phyloP scores from a whole-genome alignment of 345 rosid species.

The Bruguiera gymnorhiza region DNA sequence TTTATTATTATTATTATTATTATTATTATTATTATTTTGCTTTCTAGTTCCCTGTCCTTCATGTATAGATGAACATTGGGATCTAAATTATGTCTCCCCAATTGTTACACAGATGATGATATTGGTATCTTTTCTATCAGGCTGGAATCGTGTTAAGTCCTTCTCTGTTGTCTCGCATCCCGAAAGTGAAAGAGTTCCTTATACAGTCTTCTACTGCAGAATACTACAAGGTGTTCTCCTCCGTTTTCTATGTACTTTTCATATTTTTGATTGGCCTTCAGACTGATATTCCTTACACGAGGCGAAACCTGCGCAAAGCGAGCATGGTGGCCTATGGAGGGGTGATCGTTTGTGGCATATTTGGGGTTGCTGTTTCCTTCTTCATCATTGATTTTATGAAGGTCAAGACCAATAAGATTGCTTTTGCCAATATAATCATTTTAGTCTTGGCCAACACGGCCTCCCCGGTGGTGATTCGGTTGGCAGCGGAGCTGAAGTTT shows the following conservation, averaged over 20 bases:
- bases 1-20: background rate
- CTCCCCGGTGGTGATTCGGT: constrained; percentile 61
- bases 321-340: constrained; percentile 48
- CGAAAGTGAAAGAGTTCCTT: constrained; percentile 37
- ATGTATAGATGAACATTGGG: background rate
- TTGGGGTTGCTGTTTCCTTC: constrained; percentile 39
- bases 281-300: constrained; percentile 51
- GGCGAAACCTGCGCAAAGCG: constrained; percentile 46
- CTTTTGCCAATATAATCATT: constrained; percentile 32
- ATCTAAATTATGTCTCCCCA: too few species aligned
- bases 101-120: background rate
- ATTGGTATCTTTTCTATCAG: constrained; percentile 30
- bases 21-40: background rate
- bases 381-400: constrained; percentile 28
- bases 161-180: constrained; percentile 49
- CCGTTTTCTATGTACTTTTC: constrained; percentile 54
- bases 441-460: constrained; percentile 57
- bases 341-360: constrained; percentile 27
- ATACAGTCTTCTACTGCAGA: constrained; percentile 50
- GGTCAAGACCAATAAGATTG: constrained; percentile 11
- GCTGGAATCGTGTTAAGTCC: constrained; percentile 83
- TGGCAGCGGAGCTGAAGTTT: constrained; percentile 63
- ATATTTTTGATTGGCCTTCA: constrained; percentile 83
- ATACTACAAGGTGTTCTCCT: constrained; percentile 45
- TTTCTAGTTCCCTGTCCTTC: background rate